Evolutionary conservation across 2,329 filamentous ascomycete species (phyloP).

Genomic region (Scedosporium apiospermum): DNA sequence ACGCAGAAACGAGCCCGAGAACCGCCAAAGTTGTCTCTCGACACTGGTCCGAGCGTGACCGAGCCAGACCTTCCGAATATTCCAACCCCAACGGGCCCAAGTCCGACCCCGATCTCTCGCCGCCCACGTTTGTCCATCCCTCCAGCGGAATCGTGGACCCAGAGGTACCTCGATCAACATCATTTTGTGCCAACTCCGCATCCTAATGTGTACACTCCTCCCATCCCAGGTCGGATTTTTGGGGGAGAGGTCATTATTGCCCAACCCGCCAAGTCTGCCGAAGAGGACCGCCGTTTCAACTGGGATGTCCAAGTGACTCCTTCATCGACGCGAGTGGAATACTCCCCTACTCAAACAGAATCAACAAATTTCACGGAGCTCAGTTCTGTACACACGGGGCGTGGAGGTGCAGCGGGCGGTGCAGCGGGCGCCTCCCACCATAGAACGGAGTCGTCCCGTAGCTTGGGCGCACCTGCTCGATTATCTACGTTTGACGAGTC

Average conservation of each 20-base stretch:
- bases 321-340: too few relatives aligned
- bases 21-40: not conserved
- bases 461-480: not conserved
- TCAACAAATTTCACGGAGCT: too few relatives aligned
- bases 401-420: too few relatives aligned
- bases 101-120: slow-evolving; percentile 5
- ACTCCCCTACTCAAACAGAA: too few relatives aligned
- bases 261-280: not conserved
- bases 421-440: too few relatives aligned
- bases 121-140: slow-evolving; percentile 8
- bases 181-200: not conserved
- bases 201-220: too few relatives aligned
- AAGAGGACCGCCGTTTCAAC: not conserved
- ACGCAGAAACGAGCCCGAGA: not conserved
- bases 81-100: slow-evolving; percentile 7
- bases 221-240: not conserved
- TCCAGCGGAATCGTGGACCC: slow-evolving; percentile 8
- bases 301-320: too few relatives aligned
- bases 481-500: not conserved
- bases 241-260: not conserved
- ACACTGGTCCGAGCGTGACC: not conserved
- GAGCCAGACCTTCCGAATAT: not conserved
- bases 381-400: too few relatives aligned
- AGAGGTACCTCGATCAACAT: slow-evolving; percentile 6
- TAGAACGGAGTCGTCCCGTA: not conserved